A percentile compares a stretch with the other conserved stretches of the same genome.
Evolutionary conservation across 164 flowering plant species (phyloP).

Genomic region (Stephania cephalantha): DNA sequence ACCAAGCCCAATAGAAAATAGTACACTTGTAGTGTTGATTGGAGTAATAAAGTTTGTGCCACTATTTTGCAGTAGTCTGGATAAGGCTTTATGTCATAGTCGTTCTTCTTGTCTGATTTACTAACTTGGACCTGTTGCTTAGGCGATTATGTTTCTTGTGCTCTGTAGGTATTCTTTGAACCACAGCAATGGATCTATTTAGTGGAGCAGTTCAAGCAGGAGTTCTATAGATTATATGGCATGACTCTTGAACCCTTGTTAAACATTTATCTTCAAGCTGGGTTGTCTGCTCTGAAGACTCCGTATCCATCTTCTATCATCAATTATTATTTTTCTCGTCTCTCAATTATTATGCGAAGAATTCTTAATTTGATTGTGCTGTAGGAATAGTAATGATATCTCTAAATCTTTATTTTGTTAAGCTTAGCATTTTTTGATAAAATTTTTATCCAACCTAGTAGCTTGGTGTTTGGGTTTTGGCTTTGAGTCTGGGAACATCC

Average conservation of each 20-base stretch:
- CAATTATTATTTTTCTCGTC: neutral
- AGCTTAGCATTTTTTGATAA: too few relatives aligned
- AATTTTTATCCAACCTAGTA: neutral
- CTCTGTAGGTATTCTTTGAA: slow-evolving; percentile 77
- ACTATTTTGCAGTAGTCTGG: neutral
- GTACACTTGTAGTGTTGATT: neutral
- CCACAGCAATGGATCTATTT: slow-evolving; percentile 82
- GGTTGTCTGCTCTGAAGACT: slow-evolving; percentile 91
- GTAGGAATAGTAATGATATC: neutral
- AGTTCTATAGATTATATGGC: slow-evolving; percentile 86
- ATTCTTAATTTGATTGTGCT: neutral
- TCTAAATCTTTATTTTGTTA: neutral
- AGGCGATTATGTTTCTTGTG: slow-evolving; percentile 4
- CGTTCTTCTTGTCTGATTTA: neutral
- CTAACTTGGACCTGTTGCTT: neutral
- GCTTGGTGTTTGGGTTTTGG: neutral
- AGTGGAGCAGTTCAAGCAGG: slow-evolving; percentile 89
- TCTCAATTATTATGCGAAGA: neutral
- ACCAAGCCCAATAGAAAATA: neutral
- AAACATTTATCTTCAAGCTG: slow-evolving; percentile 88
- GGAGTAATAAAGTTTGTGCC: neutral
- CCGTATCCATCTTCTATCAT: slow-evolving; percentile 66
- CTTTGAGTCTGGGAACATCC: neutral
- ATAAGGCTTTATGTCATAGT: neutral
- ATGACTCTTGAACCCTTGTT: slow-evolving; percentile 93